Evolutionary conservation across 148 eudicot genomes (phyloP), one percentile per base, ranked within the genome.

Genomic region (Silene conica): DNA sequence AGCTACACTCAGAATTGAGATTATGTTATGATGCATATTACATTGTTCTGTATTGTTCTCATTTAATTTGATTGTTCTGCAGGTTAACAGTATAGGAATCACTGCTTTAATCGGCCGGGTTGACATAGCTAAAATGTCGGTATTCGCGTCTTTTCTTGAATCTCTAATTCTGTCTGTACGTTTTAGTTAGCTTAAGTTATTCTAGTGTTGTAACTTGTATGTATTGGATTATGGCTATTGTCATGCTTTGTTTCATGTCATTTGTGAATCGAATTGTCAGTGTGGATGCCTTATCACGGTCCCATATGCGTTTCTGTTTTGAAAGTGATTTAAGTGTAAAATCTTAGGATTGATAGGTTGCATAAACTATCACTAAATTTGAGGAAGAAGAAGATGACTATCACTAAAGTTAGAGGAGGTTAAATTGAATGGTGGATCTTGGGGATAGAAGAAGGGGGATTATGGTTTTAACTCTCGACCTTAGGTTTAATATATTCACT

Each of bases 91-190:
- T 41, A 50, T 41, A 19, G 26, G 70, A 41, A 31, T 67, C 19
- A 41, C 25, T n/a, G 16, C 0, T n/a, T 45, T 0, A n/a, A 41
- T 45, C 55, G 26, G 22, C 15, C 25, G 11, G 55, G 15, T 43
- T n/a, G 45, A 19, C 70, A 13, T 20, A 43, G 7, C 28, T 64
- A 67, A n/a, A 67, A 67, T 67, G 70, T 67, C 55, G 26, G 70
- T 67, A 41, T 67, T 67, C 54, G 11, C 20, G n/a, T 45, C 70
- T 11, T 67, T 6, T 67, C 54, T 67, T 67, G 50, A 65, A 5
- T 65, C 7, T 16, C 22, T 65, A 5, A 31, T 34, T 16, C 22
- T 65, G 50, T 15, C 8, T 64, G 4, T 6, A 15, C 10, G 15
- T 64, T 64, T 10, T 34, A 7, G 68, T 16, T 3, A 31, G 45